Evolutionary conservation across 2,329 filamentous ascomycete species (phyloP).

Genomic region (Ascocoryne sarcoides): DNA sequence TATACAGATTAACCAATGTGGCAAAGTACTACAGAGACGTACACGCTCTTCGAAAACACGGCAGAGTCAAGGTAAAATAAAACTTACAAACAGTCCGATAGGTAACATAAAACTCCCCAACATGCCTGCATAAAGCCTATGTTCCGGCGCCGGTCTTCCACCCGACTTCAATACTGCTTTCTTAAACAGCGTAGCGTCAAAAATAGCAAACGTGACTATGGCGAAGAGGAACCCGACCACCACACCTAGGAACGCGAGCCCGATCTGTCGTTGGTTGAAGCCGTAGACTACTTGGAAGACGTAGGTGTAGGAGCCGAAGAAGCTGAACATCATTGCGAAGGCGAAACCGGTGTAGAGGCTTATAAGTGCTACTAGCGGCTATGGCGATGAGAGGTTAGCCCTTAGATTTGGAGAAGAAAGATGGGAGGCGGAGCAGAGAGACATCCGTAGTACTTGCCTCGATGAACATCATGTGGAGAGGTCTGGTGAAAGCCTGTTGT

Average conservation of each 20-base stretch:
- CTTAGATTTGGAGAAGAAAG: constrained; percentile 13
- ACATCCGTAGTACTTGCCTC: constrained; percentile 36
- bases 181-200: constrained; percentile 45
- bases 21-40: too few relatives aligned
- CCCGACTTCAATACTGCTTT: constrained; percentile 18
- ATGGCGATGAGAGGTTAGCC: constrained; percentile 31
- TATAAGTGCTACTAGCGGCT: constrained; percentile 43
- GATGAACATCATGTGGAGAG: constrained; percentile 49
- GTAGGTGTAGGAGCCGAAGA: constrained; percentile 47
- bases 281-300: constrained; percentile 38
- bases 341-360: constrained; percentile 42
- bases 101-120: constrained; percentile 29
- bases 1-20: background rate
- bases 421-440: background rate
- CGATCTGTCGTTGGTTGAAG: constrained; percentile 31
- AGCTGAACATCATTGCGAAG: constrained; percentile 45
- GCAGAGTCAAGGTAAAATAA: too few relatives aligned
- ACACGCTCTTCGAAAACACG: too few relatives aligned
- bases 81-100: constrained; percentile 16
- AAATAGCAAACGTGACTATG: constrained; percentile 33
- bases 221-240: constrained; percentile 21
- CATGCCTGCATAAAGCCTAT: constrained; percentile 51
- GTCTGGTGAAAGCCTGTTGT: constrained; percentile 32
- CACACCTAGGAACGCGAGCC: constrained; percentile 22
- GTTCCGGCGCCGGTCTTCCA: constrained; percentile 39